Conservation (phyloP, 331 rosid genomes). For the Acacia concinna region DNA sequence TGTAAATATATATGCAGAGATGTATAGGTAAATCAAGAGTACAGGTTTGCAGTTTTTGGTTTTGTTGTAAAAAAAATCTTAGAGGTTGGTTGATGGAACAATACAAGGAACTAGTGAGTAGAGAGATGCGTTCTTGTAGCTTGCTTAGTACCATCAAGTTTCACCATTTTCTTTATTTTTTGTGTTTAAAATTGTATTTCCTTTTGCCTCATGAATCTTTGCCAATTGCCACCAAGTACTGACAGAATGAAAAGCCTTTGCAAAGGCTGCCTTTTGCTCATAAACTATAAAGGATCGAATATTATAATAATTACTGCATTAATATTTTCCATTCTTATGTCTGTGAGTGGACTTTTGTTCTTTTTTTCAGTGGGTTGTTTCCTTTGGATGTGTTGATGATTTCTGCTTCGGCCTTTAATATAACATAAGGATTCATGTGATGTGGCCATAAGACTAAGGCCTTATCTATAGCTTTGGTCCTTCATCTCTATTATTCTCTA, state of each 20-base stretch:
- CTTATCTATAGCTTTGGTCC: background rate
- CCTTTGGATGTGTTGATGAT: background rate
- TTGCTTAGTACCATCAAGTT: background rate
- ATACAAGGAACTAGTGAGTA: conserved; percentile 27
- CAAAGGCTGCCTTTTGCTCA: background rate
- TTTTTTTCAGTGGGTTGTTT: background rate
- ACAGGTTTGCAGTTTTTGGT: conserved; percentile 48
- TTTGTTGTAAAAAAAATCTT: conserved; percentile 38
- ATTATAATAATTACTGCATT: background rate
- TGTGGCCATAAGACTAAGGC: background rate
- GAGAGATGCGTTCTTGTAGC: background rate
- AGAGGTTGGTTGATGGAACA: conserved; percentile 21
- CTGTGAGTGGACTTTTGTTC: background rate
- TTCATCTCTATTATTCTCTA: background rate
- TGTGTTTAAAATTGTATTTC: background rate
- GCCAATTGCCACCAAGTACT: background rate
- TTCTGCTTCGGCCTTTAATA: background rate
- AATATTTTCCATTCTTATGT: background rate
- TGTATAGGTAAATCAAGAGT: conserved; percentile 46
- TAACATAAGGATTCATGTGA: background rate
- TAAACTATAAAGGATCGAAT: background rate
- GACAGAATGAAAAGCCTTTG: background rate
- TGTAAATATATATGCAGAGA: conserved; percentile 58
- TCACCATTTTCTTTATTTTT: background rate
- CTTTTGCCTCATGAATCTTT: background rate